Base-by-base conservation (phyloP, 495 filamentous ascomycete species). In the Penicillium flavigenum region DNA sequence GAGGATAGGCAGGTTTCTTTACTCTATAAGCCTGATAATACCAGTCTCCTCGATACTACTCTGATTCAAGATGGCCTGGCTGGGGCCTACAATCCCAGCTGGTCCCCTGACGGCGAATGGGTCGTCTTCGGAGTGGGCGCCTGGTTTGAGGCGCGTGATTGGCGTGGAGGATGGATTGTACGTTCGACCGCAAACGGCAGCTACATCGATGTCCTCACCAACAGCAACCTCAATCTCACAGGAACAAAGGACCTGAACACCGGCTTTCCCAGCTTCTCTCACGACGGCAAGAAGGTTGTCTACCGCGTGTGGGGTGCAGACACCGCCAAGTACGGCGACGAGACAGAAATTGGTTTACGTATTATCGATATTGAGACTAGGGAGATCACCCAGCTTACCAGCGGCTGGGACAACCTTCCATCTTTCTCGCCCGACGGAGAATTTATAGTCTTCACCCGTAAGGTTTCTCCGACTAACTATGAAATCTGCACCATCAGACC, bases 401-500 rank as follows among this genome's bases (percentile, higher is more conserved):
- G 57, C 1, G 58, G 59, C n/a, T 67, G 67, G 62, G 67, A 73
- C 22, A 73, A 73, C 27, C 49, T 68, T 10, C 71, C 69, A 0
- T 55, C 60, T 50, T 73, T 64, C 46, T 73, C 71, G 1, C 67
- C 69, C 0, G 64, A 66, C 36, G 69, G 71, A 3, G 57, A 65
- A 26, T 51, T 53, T 1, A 70, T 70, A 26, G 55, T 72, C 7
- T 73, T 73, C 56, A 72, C 71, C 16, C 65, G 71, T 45, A 67
- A 69, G 48, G 62, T 59, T 3, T 58, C 52, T 47, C 46, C 50
- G 7, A 66, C 57, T 6, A 69, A 71, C 56, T 79, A 67, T 51
- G 73, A 76, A 26, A 58, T 77, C 8, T 71, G 61, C 56, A 77
- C 72, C 8, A 72, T 77, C 34, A 53, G 58, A 2, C 65, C 71